Evolutionary conservation across 2,329 filamentous ascomycete genomes (phyloP), one percentile per base, ranked within the genome.

Genomic region (Sclerotiophoma versabilis): DNA sequence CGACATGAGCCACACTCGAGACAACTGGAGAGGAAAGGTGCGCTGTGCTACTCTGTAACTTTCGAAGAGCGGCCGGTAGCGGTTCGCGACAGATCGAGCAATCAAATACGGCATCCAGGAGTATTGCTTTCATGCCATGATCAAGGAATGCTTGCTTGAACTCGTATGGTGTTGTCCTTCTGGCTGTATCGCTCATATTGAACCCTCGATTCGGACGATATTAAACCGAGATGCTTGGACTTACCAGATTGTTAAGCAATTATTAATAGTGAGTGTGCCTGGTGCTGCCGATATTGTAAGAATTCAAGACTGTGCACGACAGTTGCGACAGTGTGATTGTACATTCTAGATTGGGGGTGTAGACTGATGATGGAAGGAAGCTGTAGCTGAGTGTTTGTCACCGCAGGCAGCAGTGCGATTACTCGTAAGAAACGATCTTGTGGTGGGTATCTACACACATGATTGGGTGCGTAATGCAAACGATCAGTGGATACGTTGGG

Each of bases 61-160:
- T 6, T 6, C 2, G 26, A 17, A 23, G 11, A 5, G 11, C 29
- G 9, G 20, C 3, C 4, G 20, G 19, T 8, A 52, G 17, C 12
- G 49, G 23, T 14, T 46, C 49, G 9, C 27, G 41, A 10, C 49
- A 52, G 27, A 41, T 46, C 0, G 34, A 36, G 14, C 49, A 46
- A 23, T 52, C 34, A 7, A 51, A 20, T 3, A n/a, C 26, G 1
- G 11, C 12, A 11, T 17, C 10, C 10, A 51, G n/a, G 0, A 20
- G 17, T n/a, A 34, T 5, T 1, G 10, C 20, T 2, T 5, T 22
- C 22, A 41, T 3, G 2, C 49, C 49, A n/a, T 41, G 12, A 0
- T 7, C 20, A 3, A 39, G 19, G n/a, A 51, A 45, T 1, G n/a
- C 34, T 2, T 26, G 15, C 9, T 19, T 41, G 6, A 32, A 43